phyloP scores from a whole-genome alignment of 768 basidiomycete species.

The Tricholoma flavovirens region DNA sequence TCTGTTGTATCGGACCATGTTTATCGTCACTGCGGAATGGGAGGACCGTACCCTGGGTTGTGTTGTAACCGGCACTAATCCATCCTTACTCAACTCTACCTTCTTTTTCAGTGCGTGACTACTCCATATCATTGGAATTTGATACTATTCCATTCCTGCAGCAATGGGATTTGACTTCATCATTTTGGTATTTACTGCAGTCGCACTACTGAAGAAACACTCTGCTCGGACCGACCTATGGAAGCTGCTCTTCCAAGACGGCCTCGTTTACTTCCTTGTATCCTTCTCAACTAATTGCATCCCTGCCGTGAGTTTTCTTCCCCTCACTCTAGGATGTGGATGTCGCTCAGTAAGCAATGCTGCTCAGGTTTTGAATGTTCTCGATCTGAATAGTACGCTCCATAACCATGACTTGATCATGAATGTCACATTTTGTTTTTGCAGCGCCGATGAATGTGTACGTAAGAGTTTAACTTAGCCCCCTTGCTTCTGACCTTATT shows the following conservation, averaged over 20 bases:
- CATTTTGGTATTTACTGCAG: constrained; percentile 50
- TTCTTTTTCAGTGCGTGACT: constrained; percentile 64
- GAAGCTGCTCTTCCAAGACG: constrained; percentile 67
- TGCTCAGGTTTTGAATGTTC: constrained; percentile 46
- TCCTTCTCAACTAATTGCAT: constrained; percentile 62
- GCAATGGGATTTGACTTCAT: constrained; percentile 68
- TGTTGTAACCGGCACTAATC: constrained; percentile 46
- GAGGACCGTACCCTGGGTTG: constrained; percentile 36
- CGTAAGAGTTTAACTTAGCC: constrained; percentile 20
- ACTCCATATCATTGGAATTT: not conserved
- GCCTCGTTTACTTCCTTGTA: constrained; percentile 62
- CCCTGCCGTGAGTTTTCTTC: constrained; percentile 49
- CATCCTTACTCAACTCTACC: constrained; percentile 52
- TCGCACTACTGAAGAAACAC: constrained; percentile 47
- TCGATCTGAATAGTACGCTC: constrained; percentile 54
- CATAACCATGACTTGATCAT: constrained; percentile 1
- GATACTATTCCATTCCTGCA: constrained; percentile 17
- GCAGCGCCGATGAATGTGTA: constrained; percentile 60
- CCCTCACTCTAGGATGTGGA: not conserved
- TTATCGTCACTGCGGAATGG: constrained; percentile 57
- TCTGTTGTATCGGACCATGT: constrained; percentile 64
- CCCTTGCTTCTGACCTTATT: not conserved
- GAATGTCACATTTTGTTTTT: constrained; percentile 5
- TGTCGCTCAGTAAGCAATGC: not conserved
- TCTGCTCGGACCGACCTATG: constrained; percentile 57